A percentile compares a stretch with the other conserved stretches of the same genome.
Conservation (phyloP, 2,329 filamentous ascomycete species). For the Colletotrichum cuscutae region DNA sequence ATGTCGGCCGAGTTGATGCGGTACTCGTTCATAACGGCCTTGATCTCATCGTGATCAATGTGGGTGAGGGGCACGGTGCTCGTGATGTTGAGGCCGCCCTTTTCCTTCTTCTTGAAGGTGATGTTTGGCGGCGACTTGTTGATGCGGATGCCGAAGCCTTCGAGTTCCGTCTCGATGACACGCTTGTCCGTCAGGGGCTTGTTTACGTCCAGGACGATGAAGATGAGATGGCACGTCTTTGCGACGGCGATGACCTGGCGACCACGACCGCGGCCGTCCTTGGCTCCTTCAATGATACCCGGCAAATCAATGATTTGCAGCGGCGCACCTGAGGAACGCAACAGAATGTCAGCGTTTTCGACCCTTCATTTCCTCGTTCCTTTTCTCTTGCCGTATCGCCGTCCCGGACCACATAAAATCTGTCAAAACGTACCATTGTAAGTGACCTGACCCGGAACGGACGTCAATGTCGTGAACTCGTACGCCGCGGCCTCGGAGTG, state of each 20-base stretch:
- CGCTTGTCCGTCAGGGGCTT: conserved; percentile 98
- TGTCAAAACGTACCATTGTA: conserved; percentile 76
- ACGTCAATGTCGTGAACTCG: conserved; percentile 98
- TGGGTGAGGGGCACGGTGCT: conserved; percentile 91
- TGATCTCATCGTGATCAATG: conserved; percentile 96
- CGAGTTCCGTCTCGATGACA: conserved; percentile 92
- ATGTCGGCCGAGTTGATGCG: conserved; percentile 97
- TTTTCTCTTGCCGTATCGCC: not conserved
- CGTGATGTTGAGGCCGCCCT: conserved; percentile 96
- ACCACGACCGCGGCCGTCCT: conserved; percentile 97
- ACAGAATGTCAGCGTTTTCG: not conserved
- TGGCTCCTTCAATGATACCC: conserved; percentile 98
- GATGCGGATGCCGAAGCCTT: conserved; percentile 97
- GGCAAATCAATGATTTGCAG: conserved; percentile 98
- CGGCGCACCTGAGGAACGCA: conserved; percentile 72
- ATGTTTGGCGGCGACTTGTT: conserved; percentile 98
- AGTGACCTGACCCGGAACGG: conserved; percentile 92
- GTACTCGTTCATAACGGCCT: conserved; percentile 97
- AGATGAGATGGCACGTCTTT: conserved; percentile 98
- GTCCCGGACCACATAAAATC: not conserved
- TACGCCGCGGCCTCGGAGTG: conserved; percentile 98
- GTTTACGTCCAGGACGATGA: conserved; percentile 98
- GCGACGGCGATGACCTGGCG: conserved; percentile 98
- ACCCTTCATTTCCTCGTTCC: not conserved
- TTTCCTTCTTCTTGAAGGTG: conserved; percentile 99